phyloP scores from a whole-genome alignment of 1,139 yeast species.

The Geotrichum bryndzae region DNA sequence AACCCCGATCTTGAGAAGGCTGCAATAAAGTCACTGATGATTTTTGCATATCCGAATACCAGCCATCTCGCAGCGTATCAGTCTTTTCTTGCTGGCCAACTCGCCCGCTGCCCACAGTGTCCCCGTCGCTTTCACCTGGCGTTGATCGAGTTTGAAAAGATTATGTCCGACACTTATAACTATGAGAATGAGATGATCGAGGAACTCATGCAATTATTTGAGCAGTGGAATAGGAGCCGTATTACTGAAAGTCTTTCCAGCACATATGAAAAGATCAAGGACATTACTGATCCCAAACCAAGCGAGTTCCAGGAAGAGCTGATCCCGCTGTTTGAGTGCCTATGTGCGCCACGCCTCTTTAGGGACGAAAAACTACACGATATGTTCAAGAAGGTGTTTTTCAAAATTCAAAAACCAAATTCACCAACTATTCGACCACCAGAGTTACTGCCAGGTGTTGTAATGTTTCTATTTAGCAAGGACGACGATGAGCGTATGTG shows the following conservation, averaged over 20 bases:
- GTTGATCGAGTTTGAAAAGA: constrained; percentile 12
- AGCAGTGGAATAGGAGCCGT: constrained; percentile 24
- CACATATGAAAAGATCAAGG: constrained; percentile 16
- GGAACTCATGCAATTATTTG: constrained; percentile 21
- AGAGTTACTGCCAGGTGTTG: constrained; percentile 30
- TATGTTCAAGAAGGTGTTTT: constrained; percentile 24
- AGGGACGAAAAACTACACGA: constrained; percentile 14
- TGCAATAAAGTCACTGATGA: constrained; percentile 11
- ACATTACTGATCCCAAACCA: constrained; percentile 15
- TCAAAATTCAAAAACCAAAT: constrained; percentile 26
- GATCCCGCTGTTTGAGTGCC: constrained; percentile 25
- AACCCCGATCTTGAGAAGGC: constrained; percentile 13
- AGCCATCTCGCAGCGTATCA: constrained; percentile 13
- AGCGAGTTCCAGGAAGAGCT: constrained; percentile 21
- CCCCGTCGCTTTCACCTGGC: constrained; percentile 17
- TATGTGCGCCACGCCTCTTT: constrained; percentile 26
- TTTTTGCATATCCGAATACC: constrained; percentile 17
- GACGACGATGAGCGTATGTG: constrained; percentile 27
- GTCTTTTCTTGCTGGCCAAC: constrained; percentile 9
- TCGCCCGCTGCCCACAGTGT: constrained; percentile 12
- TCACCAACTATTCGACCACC: constrained; percentile 25
- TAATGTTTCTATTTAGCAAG: constrained; percentile 28
- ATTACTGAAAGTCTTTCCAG: constrained; percentile 18
- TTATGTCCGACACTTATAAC: constrained; percentile 15
- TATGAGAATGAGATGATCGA: constrained; percentile 22